Percentiles rank a stretch among this genome's conserved stretches.
These are phyloP conservation scores for Trichoderma aggressivum DNA, from an alignment of 2,329 filamentous ascomycete species.

Conservation along the genomic window DNA sequence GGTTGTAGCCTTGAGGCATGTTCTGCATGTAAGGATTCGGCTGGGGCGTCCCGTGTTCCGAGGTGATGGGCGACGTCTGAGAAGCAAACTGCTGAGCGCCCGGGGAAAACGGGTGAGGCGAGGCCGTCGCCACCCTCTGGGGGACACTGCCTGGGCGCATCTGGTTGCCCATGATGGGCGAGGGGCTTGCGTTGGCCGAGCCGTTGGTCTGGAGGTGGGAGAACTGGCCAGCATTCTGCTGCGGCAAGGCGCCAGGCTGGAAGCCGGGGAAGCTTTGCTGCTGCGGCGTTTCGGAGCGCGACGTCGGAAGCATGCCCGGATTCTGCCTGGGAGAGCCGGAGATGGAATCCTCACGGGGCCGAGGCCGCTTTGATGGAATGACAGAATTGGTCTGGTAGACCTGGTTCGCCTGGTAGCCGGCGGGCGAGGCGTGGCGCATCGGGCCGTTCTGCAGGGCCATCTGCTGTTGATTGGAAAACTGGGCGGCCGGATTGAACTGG, in stretches of 20 bases:
- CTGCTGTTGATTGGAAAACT: slow-evolving; percentile 54
- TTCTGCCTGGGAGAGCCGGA: slow-evolving; percentile 77
- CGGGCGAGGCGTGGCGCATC: slow-evolving; percentile 78
- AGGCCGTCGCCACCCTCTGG: slow-evolving; percentile 84
- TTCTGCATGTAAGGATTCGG: slow-evolving; percentile 65
- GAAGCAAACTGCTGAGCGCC: slow-evolving; percentile 67
- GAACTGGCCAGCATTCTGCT: slow-evolving; percentile 65
- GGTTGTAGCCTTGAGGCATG: slow-evolving; percentile 57
- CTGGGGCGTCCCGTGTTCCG: slow-evolving; percentile 74
- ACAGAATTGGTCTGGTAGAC: slow-evolving; percentile 81
- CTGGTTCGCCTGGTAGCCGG: slow-evolving; percentile 40
- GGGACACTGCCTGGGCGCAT: slow-evolving; percentile 66
- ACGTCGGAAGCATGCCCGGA: slow-evolving; percentile 69
- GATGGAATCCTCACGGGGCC: slow-evolving; percentile 78
- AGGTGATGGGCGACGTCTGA: slow-evolving; percentile 72
- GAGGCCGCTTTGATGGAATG: slow-evolving; percentile 84
- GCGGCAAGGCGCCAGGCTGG: slow-evolving; percentile 59
- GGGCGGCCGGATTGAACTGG: slow-evolving; percentile 57
- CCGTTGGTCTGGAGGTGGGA: slow-evolving; percentile 79
- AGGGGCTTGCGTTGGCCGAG: slow-evolving; percentile 82
- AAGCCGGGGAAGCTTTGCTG: slow-evolving; percentile 71
- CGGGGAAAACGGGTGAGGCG: slow-evolving; percentile 85
- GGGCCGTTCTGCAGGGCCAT: slow-evolving; percentile 75
- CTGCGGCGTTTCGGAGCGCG: slow-evolving; percentile 89
- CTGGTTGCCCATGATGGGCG: slow-evolving; percentile 86